A percentile compares a stretch with the other conserved stretches of the same genome.
phyloP scores from a whole-genome alignment of 768 basidiomycete species.

The Suillus americanus region DNA sequence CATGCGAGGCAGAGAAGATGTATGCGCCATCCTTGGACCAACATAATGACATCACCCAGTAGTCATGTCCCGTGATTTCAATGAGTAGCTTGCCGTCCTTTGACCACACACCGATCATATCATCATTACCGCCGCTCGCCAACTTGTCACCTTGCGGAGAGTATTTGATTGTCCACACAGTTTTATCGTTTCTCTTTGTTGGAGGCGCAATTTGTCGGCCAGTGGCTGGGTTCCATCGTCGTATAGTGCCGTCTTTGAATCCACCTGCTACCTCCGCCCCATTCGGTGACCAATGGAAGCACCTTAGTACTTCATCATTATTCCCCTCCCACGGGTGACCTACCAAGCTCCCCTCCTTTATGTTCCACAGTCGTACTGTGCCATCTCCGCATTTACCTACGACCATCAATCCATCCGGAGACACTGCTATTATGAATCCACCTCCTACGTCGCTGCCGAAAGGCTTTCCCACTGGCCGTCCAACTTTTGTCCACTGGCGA shows the following conservation, averaged over 20 bases:
- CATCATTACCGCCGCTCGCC: neutral
- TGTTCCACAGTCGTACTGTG: neutral
- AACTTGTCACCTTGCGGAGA: neutral
- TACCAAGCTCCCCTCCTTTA: neutral
- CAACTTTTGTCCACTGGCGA: neutral
- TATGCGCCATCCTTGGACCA: neutral
- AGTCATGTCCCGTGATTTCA: neutral
- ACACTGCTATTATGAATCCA: neutral
- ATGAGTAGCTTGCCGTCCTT: neutral
- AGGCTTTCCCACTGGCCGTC: neutral
- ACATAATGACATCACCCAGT: neutral
- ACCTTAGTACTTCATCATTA: neutral
- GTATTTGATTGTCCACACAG: neutral
- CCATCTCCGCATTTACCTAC: neutral
- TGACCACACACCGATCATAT: neutral
- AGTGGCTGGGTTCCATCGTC: conserved; percentile 14
- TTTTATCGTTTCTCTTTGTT: neutral
- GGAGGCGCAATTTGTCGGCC: neutral
- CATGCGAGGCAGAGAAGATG: neutral
- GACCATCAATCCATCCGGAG: neutral
- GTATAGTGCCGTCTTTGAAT: conserved; percentile 8
- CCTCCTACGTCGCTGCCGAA: neutral
- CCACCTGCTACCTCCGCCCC: conserved; percentile 13
- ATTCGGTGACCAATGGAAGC: conserved; percentile 15
- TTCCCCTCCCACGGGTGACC: neutral